These are phyloP conservation scores for Leptographium procerum DNA, from an alignment of 2,329 filamentous ascomycete genomes.

Conservation along the genomic window DNA sequence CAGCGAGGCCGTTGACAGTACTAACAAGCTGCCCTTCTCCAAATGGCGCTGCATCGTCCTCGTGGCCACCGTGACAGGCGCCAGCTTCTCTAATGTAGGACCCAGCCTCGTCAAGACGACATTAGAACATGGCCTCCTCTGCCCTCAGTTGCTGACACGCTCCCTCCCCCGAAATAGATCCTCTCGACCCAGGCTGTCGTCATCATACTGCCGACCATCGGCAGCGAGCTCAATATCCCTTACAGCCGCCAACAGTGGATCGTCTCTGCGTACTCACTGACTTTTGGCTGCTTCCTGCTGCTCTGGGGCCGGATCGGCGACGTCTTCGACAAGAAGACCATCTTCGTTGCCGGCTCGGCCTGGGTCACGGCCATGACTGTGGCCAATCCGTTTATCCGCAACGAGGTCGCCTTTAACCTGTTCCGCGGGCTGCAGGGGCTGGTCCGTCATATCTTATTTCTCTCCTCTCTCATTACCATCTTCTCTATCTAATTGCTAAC, in stretches of 20 bases:
- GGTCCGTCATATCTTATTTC: conserved; percentile 17
- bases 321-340: conserved; percentile 52
- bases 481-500: background rate
- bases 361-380: conserved; percentile 51
- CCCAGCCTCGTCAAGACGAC: background rate
- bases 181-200: conserved; percentile 47
- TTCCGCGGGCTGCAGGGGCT: conserved; percentile 57
- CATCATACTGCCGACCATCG: conserved; percentile 53
- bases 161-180: conserved; percentile 3
- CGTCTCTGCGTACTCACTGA: conserved; percentile 52
- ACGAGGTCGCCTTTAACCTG: conserved; percentile 57
- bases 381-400: conserved; percentile 50
- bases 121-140: too few relatives aligned
- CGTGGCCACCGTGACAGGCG: conserved; percentile 42
- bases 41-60: conserved; percentile 42
- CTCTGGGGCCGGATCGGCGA: conserved; percentile 58
- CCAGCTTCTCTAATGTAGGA: conserved; percentile 43
- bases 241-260: conserved; percentile 53
- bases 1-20: background rate
- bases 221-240: conserved; percentile 42
- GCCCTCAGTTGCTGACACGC: background rate
- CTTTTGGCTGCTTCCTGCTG: conserved; percentile 57
- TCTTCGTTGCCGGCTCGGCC: conserved; percentile 52
- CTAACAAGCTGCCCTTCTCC: conserved; percentile 21
- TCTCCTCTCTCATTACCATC: too few relatives aligned